phyloP scores from a whole-genome alignment of 2,329 filamentous ascomycete species.

The Lasiodiplodia sp. region DNA sequence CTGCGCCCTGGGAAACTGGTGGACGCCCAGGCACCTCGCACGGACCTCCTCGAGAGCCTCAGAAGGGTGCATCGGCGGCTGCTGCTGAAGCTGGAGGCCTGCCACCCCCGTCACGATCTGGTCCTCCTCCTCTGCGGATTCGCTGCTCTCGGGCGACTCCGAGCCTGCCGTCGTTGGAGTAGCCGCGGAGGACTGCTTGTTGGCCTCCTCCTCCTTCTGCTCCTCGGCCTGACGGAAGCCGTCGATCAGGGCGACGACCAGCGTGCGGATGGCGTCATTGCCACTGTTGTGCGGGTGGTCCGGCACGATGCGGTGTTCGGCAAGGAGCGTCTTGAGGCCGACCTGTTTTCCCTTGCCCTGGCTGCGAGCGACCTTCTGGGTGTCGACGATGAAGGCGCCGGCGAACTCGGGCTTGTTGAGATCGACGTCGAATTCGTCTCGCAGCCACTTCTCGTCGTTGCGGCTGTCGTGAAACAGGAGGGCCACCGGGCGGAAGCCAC shows the following conservation, averaged over 20 bases:
- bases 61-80: neutral
- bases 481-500: neutral
- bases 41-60: neutral
- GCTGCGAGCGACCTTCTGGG: neutral
- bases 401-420: neutral
- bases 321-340: neutral
- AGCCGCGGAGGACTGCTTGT: too few relatives aligned
- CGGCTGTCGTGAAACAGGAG: neutral
- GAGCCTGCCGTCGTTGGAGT: neutral
- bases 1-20: neutral
- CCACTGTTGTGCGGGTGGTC: neutral
- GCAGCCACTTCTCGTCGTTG: neutral
- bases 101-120: too few relatives aligned
- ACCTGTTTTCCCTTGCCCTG: rapidly evolving
- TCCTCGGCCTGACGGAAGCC: neutral
- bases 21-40: neutral
- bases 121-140: too few relatives aligned
- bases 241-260: neutral
- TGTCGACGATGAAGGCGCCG: neutral
- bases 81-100: neutral
- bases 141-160: neutral
- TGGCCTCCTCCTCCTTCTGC: too few relatives aligned
- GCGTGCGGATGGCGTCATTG: neutral
- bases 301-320: neutral
- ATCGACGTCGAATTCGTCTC: neutral